Percentiles rank a stretch among this genome's conserved stretches.
Conservation (phyloP, 2,329 filamentous ascomycete species). For the Monosporascus sp. region DNA sequence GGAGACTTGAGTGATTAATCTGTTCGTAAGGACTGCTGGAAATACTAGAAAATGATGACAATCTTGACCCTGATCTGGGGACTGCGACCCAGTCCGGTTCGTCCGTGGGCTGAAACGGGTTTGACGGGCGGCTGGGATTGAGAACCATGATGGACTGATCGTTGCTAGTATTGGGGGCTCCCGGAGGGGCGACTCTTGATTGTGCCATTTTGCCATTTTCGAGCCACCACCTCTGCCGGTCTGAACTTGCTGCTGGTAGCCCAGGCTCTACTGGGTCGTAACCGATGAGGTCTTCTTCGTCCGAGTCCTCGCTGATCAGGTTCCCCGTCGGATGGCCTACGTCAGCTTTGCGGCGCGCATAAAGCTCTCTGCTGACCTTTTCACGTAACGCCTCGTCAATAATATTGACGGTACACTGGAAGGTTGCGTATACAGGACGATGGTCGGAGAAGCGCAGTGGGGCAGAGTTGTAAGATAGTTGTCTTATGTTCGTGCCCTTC, state of each 20-base stretch:
- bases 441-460: constrained; percentile 90
- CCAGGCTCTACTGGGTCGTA: constrained; percentile 82
- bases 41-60: constrained; percentile 50
- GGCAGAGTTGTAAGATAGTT: constrained; percentile 76
- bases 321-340: constrained; percentile 59
- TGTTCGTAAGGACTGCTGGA: constrained; percentile 57
- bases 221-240: constrained; percentile 66
- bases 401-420: constrained; percentile 76
- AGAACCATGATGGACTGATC: constrained; percentile 49
- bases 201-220: constrained; percentile 69
- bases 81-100: constrained; percentile 82
- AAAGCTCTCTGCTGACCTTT: constrained; percentile 67
- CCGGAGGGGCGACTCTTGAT: constrained; percentile 64
- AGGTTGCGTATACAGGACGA: constrained; percentile 87
- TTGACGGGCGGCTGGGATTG: constrained; percentile 70
- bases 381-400: constrained; percentile 72
- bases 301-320: constrained; percentile 50
- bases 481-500: constrained; percentile 77
- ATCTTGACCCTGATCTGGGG: constrained; percentile 47
- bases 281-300: constrained; percentile 74
- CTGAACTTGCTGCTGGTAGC: constrained; percentile 61
- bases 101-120: constrained; percentile 70
- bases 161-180: constrained; percentile 37
- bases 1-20: constrained; percentile 43
- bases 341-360: constrained; percentile 61